Conservation (phyloP, 106 monocot genomes). For the Dendrobium officinale region DNA sequence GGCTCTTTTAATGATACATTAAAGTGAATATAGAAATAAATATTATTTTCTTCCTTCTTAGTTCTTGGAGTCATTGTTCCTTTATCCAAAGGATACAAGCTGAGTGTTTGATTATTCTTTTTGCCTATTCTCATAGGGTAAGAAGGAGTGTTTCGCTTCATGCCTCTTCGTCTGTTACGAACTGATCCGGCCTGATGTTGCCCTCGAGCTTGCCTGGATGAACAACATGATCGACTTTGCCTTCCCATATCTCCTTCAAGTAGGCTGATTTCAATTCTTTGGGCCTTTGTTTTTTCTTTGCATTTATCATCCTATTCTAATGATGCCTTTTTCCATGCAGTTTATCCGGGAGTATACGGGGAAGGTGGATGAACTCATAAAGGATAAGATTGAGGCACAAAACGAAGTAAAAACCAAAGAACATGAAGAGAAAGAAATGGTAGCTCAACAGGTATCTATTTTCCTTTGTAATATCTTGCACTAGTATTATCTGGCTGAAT, state of each 20-base stretch:
- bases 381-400: constrained; percentile 75
- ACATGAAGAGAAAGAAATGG: constrained; percentile 90
- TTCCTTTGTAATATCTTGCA: too few relatives aligned
- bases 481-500: too few relatives aligned
- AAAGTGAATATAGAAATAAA: too few relatives aligned
- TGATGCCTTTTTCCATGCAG: constrained; percentile 22
- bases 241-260: constrained; percentile 96
- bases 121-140: constrained; percentile 51
- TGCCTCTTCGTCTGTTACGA: constrained; percentile 97
- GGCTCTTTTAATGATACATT: too few relatives aligned
- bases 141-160: constrained; percentile 99
- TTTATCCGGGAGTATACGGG: constrained; percentile 90
- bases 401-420: constrained; percentile 84
- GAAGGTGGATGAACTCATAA: constrained; percentile 91
- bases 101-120: not conserved
- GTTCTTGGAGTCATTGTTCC: not conserved
- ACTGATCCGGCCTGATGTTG: constrained; percentile 86
- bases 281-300: not conserved
- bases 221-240: constrained; percentile 95
- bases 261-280: not conserved
- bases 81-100: not conserved
- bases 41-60: too few relatives aligned
- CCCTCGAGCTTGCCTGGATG: constrained; percentile 95
- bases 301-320: not conserved
- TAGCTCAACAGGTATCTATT: constrained; percentile 79